phyloP scores from a whole-genome alignment of 495 filamentous ascomycete species.

The Penicillium diatomitis region DNA sequence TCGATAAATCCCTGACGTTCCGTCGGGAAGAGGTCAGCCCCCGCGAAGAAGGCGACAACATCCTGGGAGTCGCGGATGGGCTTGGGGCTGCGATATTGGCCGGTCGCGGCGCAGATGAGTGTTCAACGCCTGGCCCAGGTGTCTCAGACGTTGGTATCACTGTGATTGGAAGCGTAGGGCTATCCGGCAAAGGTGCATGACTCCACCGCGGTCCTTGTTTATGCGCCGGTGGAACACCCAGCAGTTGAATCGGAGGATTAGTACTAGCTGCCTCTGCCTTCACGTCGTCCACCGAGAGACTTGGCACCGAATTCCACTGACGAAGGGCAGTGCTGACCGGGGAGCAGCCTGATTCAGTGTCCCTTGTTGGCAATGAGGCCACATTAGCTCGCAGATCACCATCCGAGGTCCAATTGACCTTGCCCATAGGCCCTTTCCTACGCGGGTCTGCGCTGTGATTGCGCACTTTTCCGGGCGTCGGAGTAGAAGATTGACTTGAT shows the following conservation, averaged over 20 bases:
- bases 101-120: background rate
- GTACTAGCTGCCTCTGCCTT: constrained; percentile 4
- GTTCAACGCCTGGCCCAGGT: constrained; percentile 2
- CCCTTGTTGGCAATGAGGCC: constrained; percentile 1
- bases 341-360: background rate
- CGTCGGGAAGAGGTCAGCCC: constrained; percentile 17
- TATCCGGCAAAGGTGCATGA: constrained; percentile 32
- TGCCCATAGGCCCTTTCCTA: constrained; percentile 5
- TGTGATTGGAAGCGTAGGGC: constrained; percentile 28
- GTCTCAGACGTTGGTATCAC: constrained; percentile 2
- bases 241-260: constrained; percentile 10
- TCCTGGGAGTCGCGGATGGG: constrained; percentile 7
- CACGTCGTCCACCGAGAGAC: constrained; percentile 15
- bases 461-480: constrained; percentile 14
- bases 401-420: constrained; percentile 10
- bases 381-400: constrained; percentile 10
- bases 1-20: constrained; percentile 36
- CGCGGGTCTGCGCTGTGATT: constrained; percentile 9
- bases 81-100: constrained; percentile 7
- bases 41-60: constrained; percentile 11
- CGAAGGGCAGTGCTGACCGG: constrained; percentile 10
- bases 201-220: constrained; percentile 32
- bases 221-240: constrained; percentile 30
- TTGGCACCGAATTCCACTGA: constrained; percentile 27
- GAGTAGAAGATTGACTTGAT: constrained; percentile 17